phyloP scores from a whole-genome alignment of 1,284 basidiomycete species.

The Cystobasidiaceae sp. region DNA sequence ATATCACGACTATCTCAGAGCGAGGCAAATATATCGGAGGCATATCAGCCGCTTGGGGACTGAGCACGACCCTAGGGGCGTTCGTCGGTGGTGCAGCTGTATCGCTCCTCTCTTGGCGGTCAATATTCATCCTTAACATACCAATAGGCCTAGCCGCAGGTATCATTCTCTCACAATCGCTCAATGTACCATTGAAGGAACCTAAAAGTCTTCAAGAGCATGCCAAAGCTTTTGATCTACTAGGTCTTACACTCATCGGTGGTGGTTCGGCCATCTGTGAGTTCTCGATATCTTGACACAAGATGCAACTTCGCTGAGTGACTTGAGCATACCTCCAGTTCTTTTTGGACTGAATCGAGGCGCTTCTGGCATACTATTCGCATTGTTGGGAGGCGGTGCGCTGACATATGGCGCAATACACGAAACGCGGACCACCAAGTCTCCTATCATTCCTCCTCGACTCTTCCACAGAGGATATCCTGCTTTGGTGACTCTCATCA shows the following conservation, averaged over 20 bases:
- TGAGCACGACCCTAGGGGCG: not conserved
- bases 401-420: conserved; percentile 7
- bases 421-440: not conserved
- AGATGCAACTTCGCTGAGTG: no score
- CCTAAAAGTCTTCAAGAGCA: not conserved
- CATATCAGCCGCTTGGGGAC: conserved; percentile 16
- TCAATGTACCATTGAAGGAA: conserved; percentile 1
- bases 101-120: not conserved
- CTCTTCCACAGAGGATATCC: not conserved
- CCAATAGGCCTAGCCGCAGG: not conserved
- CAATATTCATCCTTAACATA: conserved; percentile 12
- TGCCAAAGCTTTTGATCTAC: not conserved
- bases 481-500: not conserved
- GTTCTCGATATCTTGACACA: no score
- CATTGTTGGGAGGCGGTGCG: not conserved
- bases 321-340: not conserved
- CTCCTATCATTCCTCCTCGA: conserved; percentile 3
- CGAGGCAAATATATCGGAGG: conserved; percentile 22
- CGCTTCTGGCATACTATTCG: not conserved
- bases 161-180: not conserved
- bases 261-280: conserved; percentile 18
- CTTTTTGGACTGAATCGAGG: conserved; percentile 6
- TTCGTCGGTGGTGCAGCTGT: conserved; percentile 7
- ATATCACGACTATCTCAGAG: conserved; percentile 22
- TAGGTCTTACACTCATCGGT: conserved; percentile 7